A percentile compares a stretch with the other conserved stretches of the same genome.
These are phyloP conservation scores for Candida cerambycidarum DNA, from an alignment of 805 yeast genomes.

Conservation along the genomic window DNA sequence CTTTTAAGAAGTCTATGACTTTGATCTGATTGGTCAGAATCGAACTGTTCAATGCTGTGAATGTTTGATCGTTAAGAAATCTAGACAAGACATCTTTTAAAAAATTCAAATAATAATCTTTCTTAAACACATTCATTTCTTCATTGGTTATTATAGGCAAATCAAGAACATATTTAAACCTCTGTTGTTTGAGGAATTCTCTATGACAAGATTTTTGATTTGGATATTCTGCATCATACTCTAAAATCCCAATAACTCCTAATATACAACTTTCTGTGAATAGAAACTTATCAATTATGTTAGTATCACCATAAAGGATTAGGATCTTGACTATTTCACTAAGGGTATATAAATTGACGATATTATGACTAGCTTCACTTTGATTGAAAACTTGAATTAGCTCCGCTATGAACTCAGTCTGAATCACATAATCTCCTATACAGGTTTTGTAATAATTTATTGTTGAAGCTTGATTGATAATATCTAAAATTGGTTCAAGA, in stretches of 20 bases:
- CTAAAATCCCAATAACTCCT: constrained; percentile 77
- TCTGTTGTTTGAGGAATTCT: constrained; percentile 58
- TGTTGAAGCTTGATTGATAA: constrained; percentile 58
- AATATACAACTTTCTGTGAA: constrained; percentile 30
- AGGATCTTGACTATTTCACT: constrained; percentile 74
- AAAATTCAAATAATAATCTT: constrained; percentile 76
- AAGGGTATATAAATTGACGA: constrained; percentile 60
- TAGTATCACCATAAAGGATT: constrained; percentile 65
- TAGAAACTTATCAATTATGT: constrained; percentile 34
- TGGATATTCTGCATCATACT: constrained; percentile 87
- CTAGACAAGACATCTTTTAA: constrained; percentile 84
- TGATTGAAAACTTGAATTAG: constrained; percentile 53
- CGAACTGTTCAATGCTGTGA: constrained; percentile 62
- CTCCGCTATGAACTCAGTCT: constrained; percentile 50
- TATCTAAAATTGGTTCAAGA: constrained; percentile 53
- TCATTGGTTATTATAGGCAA: constrained; percentile 51
- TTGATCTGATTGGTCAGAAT: constrained; percentile 69
- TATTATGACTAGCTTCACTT: constrained; percentile 53
- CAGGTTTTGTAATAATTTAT: constrained; percentile 64
- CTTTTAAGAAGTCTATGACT: constrained; percentile 58
- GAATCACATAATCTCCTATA: constrained; percentile 55
- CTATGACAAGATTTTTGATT: constrained; percentile 77
- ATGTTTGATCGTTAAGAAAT: constrained; percentile 76
- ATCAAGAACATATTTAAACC: constrained; percentile 64
- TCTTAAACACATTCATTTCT: constrained; percentile 52